Conservation (phyloP, 345 rosid species). For the Bruguiera parviflora region DNA sequence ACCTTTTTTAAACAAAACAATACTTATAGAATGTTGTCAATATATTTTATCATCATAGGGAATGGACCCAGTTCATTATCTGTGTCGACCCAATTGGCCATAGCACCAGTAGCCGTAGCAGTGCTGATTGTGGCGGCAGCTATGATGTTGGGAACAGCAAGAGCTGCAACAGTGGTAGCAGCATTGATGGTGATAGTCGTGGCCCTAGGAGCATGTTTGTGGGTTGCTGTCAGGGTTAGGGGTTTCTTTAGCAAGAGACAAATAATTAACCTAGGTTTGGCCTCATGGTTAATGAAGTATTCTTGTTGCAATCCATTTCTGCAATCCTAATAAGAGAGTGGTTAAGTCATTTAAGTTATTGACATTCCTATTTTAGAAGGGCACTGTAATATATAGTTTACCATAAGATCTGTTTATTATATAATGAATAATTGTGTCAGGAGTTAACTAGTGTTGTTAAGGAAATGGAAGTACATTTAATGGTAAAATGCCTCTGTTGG, state of each 20-base stretch:
- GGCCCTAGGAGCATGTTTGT: constrained; percentile 74
- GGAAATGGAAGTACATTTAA: too few species aligned
- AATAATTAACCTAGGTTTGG: constrained; percentile 61
- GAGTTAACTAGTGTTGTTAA: too few species aligned
- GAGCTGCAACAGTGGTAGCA: constrained; percentile 61
- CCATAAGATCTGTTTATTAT: too few species aligned
- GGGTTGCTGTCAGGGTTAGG: constrained; percentile 72
- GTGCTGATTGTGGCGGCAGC: constrained; percentile 54
- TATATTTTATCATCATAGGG: constrained; percentile 83
- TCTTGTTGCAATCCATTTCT: constrained; percentile 8
- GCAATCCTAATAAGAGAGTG: not conserved
- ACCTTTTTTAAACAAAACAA: not conserved
- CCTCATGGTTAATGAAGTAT: constrained; percentile 25
- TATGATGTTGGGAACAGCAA: constrained; percentile 60
- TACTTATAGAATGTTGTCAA: constrained; percentile 34
- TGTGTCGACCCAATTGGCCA: constrained; percentile 73
- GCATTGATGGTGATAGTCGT: constrained; percentile 53
- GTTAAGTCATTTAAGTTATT: not conserved
- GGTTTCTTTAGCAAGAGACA: constrained; percentile 61
- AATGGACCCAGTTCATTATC: constrained; percentile 74
- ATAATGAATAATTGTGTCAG: too few species aligned
- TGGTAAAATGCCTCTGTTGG: too few species aligned
- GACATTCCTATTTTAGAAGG: not conserved
- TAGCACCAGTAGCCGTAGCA: constrained; percentile 68
- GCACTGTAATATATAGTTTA: too few species aligned